Percentiles rank a stretch among this genome's conserved stretches.
Conservation (phyloP, 768 basidiomycete species). For the Sporobolomyces roseus region DNA sequence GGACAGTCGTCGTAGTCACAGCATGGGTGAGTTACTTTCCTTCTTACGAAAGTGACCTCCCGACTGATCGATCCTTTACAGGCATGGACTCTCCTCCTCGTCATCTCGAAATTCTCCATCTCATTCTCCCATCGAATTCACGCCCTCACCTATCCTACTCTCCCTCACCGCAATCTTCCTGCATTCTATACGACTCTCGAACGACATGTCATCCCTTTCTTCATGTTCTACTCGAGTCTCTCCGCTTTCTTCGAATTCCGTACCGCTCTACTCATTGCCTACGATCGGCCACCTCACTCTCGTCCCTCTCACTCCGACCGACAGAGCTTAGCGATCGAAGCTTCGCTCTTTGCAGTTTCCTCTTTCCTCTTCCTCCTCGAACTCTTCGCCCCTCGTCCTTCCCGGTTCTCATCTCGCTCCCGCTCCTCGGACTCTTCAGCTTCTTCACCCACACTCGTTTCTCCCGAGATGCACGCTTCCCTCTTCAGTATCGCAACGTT, state of each 20-base stretch:
- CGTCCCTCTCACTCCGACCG: background rate
- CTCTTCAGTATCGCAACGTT: constrained; percentile 42
- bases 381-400: constrained; percentile 24
- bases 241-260: constrained; percentile 43
- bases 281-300: background rate
- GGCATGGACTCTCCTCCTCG: constrained; percentile 32
- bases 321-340: constrained; percentile 11
- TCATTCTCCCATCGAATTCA: constrained; percentile 24
- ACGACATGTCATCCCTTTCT: constrained; percentile 39
- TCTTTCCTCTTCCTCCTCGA: constrained; percentile 35
- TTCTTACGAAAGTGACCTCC: background rate
- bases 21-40: constrained; percentile 27
- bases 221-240: constrained; percentile 28
- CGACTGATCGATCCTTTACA: background rate
- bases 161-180: constrained; percentile 18
- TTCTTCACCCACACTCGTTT: background rate
- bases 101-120: constrained; percentile 30
- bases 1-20: background rate
- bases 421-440: constrained; percentile 24
- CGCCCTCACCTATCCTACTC: constrained; percentile 13
- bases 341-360: constrained; percentile 22
- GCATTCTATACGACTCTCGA: constrained; percentile 28
- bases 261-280: constrained; percentile 29
- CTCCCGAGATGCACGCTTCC: constrained; percentile 42
- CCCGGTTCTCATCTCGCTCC: constrained; percentile 25